Percentiles rank a stretch among this genome's conserved stretches.
Conservation (phyloP, 768 basidiomycete species). For the Scleroderma bovista region DNA sequence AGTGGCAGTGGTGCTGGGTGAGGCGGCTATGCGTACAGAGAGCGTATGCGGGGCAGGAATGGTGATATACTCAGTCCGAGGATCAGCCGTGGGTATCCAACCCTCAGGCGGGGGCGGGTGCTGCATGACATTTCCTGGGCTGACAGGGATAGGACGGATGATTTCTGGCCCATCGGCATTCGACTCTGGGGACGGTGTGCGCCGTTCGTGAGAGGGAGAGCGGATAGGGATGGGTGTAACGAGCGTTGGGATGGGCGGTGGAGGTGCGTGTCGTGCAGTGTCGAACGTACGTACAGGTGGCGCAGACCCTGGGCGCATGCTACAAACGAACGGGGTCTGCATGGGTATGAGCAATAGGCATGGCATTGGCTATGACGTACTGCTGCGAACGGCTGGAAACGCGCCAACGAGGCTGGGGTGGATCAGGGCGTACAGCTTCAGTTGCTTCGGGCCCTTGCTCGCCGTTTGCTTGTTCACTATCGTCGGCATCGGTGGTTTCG, state of each 20-base stretch:
- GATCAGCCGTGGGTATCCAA: constrained; percentile 27
- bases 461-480: constrained; percentile 12
- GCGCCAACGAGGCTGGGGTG: constrained; percentile 12
- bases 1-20: constrained; percentile 10
- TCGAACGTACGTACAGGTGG: constrained; percentile 22
- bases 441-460: constrained; percentile 4
- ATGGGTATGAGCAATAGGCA: constrained; percentile 6
- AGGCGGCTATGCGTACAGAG: constrained; percentile 8
- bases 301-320: constrained; percentile 22
- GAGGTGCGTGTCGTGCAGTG: constrained; percentile 8
- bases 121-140: constrained; percentile 10
- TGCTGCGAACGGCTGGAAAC: constrained; percentile 12
- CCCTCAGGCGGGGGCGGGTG: constrained; percentile 15
- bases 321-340: constrained; percentile 4
- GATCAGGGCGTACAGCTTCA: constrained; percentile 13
- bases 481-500: constrained; percentile 9
- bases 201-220: constrained; percentile 18
- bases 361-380: constrained; percentile 16
- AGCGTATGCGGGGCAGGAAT: constrained; percentile 19
- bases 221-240: constrained; percentile 8
- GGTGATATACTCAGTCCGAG: constrained; percentile 18
- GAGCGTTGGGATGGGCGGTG: constrained; percentile 20
- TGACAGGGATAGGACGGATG: constrained; percentile 26
- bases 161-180: constrained; percentile 17
- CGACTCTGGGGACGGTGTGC: constrained; percentile 6